Conservation (phyloP, 2,329 filamentous ascomycete species). For the Fusarium nelsonii region DNA sequence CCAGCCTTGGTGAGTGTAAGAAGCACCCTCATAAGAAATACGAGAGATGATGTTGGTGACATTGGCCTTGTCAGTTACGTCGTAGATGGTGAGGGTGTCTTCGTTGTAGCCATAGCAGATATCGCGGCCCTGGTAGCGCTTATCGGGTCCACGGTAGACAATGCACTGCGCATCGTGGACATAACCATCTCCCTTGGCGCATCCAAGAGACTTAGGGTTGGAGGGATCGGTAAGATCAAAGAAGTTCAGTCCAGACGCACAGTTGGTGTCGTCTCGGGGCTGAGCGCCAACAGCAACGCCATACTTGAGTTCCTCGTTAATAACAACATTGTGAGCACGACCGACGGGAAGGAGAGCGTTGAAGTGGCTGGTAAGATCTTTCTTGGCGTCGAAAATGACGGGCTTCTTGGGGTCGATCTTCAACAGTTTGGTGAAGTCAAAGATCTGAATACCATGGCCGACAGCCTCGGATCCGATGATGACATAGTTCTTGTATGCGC, state of each 20-base stretch:
- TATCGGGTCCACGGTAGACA: conserved; percentile 65
- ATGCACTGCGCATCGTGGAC: conserved; percentile 72
- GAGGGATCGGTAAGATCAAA: conserved; percentile 67
- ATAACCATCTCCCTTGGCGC: conserved; percentile 67
- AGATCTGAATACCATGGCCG: conserved; percentile 72
- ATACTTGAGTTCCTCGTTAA: conserved; percentile 61
- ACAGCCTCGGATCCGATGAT: conserved; percentile 60
- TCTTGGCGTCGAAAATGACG: conserved; percentile 50
- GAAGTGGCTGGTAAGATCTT: conserved; percentile 55
- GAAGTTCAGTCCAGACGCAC: conserved; percentile 66
- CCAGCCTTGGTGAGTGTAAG: conserved; percentile 71
- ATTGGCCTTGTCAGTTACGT: conserved; percentile 63
- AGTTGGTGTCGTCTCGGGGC: conserved; percentile 56
- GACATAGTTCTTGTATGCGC: conserved; percentile 54
- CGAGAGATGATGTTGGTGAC: conserved; percentile 61
- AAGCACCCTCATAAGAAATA: conserved; percentile 67
- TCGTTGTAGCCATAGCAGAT: conserved; percentile 70
- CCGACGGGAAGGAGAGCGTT: conserved; percentile 53
- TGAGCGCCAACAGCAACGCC: conserved; percentile 59
- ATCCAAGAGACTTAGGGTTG: conserved; percentile 66
- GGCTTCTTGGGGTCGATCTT: conserved; percentile 57
- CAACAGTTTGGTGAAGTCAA: conserved; percentile 69
- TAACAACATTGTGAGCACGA: conserved; percentile 65
- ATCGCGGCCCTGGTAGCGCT: conserved; percentile 60
- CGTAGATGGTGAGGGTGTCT: conserved; percentile 65